Evolutionary conservation across 2,329 filamentous ascomycete genomes (phyloP).

Genomic region (Ceratocystis destructans): DNA sequence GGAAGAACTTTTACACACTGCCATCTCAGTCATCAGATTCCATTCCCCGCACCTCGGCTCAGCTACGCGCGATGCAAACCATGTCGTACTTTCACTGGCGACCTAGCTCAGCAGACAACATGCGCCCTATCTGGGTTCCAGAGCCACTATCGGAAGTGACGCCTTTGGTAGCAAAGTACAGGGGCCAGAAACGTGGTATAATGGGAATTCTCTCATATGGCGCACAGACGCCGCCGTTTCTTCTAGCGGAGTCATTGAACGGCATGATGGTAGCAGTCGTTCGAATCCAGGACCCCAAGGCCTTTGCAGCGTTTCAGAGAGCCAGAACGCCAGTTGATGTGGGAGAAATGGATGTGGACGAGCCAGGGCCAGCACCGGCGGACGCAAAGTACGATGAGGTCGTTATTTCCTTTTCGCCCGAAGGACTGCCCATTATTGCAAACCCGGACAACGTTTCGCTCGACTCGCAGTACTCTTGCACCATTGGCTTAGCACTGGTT

Average conservation of each 20-base stretch:
- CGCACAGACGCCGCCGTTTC: conserved; percentile 43
- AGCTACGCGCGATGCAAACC: conserved; percentile 60
- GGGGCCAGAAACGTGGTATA: conserved; percentile 37
- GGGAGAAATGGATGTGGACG: conserved; percentile 21
- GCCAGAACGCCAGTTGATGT: neutral
- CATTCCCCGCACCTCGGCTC: conserved; percentile 45
- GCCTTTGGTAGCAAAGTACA: conserved; percentile 52
- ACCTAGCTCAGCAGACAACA: neutral
- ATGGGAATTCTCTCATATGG: conserved; percentile 55
- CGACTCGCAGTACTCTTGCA: conserved; percentile 44
- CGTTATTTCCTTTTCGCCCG: conserved; percentile 30
- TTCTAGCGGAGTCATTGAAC: conserved; percentile 52
- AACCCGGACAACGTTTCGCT: conserved; percentile 41
- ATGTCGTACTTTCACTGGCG: conserved; percentile 60
- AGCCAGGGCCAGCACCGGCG: neutral
- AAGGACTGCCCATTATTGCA: conserved; percentile 49
- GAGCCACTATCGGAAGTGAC: conserved; percentile 41
- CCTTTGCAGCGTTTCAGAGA: conserved; percentile 30
- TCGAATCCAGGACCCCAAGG: conserved; percentile 40
- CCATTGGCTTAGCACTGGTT: conserved; percentile 54
- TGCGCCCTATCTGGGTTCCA: conserved; percentile 34
- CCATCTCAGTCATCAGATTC: conserved; percentile 46
- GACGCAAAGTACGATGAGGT: conserved; percentile 13
- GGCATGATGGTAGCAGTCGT: conserved; percentile 58
- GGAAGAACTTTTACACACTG: conserved; percentile 35